These are phyloP conservation scores for Botrytis porri DNA, from an alignment of 2,329 filamentous ascomycete species.

Conservation along the genomic window DNA sequence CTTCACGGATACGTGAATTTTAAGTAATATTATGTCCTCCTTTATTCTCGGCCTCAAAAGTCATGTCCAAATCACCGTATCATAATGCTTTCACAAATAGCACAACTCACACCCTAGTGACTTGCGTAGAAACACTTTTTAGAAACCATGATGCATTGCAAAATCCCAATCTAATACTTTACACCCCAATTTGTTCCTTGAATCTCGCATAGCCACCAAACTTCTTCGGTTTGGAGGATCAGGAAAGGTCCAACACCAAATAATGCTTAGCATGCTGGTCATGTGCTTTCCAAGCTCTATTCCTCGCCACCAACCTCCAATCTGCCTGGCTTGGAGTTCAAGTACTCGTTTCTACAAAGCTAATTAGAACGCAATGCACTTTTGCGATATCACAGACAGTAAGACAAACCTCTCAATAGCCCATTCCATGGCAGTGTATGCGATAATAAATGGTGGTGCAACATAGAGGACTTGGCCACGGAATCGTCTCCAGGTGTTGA, in stretches of 20 bases:
- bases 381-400: neutral
- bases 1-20: neutral
- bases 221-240: slow-evolving; percentile 23
- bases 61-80: neutral
- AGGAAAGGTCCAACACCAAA: slow-evolving; percentile 31
- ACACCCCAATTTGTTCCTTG: slow-evolving; percentile 27
- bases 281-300: slow-evolving; percentile 25
- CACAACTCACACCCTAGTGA: neutral
- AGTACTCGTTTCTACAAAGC: slow-evolving; percentile 66
- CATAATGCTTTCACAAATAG: neutral
- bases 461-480: slow-evolving; percentile 86
- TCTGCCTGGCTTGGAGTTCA: slow-evolving; percentile 75
- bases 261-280: slow-evolving; percentile 28
- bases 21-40: neutral
- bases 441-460: slow-evolving; percentile 71
- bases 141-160: slow-evolving; percentile 28
- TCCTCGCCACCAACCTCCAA: slow-evolving; percentile 48
- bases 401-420: slow-evolving; percentile 78
- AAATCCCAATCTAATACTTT: slow-evolving; percentile 34
- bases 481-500: slow-evolving; percentile 91
- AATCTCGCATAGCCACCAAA: slow-evolving; percentile 21
- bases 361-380: neutral
- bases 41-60: neutral
- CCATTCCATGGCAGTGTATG: slow-evolving; percentile 86
- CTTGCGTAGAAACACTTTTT: neutral